Percentiles rank a stretch among this genome's conserved stretches.
These are phyloP conservation scores for Nannochloris sp. DNA, from an alignment of 139 green algal species.

Conservation along the genomic window DNA sequence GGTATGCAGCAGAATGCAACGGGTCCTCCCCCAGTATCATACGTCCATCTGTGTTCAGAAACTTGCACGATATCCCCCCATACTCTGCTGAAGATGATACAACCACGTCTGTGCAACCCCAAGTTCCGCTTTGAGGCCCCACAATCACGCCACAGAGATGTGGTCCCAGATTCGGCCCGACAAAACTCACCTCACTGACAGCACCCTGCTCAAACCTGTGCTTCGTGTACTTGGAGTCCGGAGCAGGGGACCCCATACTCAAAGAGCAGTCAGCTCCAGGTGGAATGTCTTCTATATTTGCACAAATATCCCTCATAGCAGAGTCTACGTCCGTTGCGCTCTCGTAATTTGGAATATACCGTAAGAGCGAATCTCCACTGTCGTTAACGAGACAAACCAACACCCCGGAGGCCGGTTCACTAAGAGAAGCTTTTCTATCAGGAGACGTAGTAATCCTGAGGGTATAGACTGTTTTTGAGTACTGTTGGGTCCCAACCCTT, in stretches of 20 bases:
- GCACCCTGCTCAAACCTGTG: constrained; percentile 61
- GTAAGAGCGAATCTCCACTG: constrained; percentile 39
- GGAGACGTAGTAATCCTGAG: constrained; percentile 45
- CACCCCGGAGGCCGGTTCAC: constrained; percentile 33
- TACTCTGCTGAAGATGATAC: constrained; percentile 40
- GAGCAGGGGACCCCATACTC: constrained; percentile 6
- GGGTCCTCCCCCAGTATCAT: constrained; percentile 35
- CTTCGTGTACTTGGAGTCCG: not conserved
- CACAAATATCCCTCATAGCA: constrained; percentile 40
- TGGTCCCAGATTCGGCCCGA: constrained; percentile 58
- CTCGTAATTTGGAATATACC: constrained; percentile 36
- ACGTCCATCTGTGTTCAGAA: constrained; percentile 45
- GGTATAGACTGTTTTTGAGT: constrained; percentile 49
- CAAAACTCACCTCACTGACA: constrained; percentile 58
- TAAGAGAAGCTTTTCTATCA: constrained; percentile 34
- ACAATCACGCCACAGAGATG: constrained; percentile 51
- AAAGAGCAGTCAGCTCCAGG: constrained; percentile 27
- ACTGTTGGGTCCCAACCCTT: not conserved
- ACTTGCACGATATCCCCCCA: constrained; percentile 53
- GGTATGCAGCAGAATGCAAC: constrained; percentile 40
- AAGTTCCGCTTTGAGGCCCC: constrained; percentile 56
- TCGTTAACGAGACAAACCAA: constrained; percentile 51
- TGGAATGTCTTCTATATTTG: constrained; percentile 10
- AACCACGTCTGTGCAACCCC: constrained; percentile 58
- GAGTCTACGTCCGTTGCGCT: constrained; percentile 25